These are phyloP conservation scores for Euphorbia tirucalli DNA, from an alignment of 345 rosid genomes.

Conservation along the genomic window DNA sequence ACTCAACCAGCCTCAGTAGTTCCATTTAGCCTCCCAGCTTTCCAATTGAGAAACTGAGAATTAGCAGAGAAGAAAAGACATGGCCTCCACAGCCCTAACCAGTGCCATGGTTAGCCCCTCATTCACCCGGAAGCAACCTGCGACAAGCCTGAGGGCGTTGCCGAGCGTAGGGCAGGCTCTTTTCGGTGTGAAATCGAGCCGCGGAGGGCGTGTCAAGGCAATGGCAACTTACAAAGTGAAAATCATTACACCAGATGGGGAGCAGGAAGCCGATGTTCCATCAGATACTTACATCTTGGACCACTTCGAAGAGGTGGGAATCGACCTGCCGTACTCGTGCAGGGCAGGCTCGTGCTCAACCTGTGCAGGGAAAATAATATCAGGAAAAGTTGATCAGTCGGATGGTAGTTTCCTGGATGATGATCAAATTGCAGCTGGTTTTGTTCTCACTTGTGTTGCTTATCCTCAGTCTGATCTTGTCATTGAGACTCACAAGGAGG, in stretches of 20 bases:
- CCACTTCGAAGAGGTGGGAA: constrained; percentile 59
- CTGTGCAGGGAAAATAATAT: constrained; percentile 60
- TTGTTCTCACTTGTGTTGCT: constrained; percentile 82
- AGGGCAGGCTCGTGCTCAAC: constrained; percentile 91
- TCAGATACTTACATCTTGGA: constrained; percentile 66
- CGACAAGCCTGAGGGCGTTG: constrained; percentile 41
- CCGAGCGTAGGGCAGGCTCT: constrained; percentile 45
- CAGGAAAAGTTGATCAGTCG: constrained; percentile 66
- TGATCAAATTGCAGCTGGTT: constrained; percentile 59
- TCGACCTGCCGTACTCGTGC: no score
- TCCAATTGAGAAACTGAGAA: background rate
- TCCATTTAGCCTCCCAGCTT: no score
- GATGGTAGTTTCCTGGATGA: constrained; percentile 84
- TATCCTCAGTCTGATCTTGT: constrained; percentile 48
- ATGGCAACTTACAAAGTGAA: constrained; percentile 80
- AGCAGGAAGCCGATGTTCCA: constrained; percentile 47
- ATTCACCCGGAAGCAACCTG: constrained; percentile 47
- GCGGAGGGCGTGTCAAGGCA: constrained; percentile 52
- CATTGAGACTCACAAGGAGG: constrained; percentile 93
- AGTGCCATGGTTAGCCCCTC: constrained; percentile 59
- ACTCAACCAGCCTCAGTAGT: no score
- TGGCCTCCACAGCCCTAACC: constrained; percentile 63
- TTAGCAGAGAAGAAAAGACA: background rate
- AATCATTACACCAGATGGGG: constrained; percentile 66
- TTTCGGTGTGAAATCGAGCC: constrained; percentile 52